phyloP scores from a whole-genome alignment of 495 filamentous ascomycete genomes.

The Darksidea phi region DNA sequence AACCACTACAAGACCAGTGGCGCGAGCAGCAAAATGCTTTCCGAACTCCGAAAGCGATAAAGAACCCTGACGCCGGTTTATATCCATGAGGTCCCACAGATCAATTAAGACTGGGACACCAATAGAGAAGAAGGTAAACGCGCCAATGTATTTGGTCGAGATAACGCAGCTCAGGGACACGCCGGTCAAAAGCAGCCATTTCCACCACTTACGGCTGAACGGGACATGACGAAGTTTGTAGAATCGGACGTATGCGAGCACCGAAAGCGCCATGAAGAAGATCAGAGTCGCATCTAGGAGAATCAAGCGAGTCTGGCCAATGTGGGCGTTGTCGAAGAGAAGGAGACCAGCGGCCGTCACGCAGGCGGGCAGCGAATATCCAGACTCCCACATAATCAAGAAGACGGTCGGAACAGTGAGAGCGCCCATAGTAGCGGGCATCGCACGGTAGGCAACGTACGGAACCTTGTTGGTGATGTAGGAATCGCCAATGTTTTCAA shows the following conservation, averaged over 20 bases:
- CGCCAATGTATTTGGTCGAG: constrained; percentile 95
- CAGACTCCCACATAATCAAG: constrained; percentile 99
- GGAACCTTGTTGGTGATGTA: constrained; percentile 97
- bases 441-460: constrained; percentile 89
- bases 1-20: constrained; percentile 77
- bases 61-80: constrained; percentile 75
- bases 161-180: constrained; percentile 95
- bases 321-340: constrained; percentile 96
- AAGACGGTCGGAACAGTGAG: constrained; percentile 93
- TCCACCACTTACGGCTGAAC: constrained; percentile 98
- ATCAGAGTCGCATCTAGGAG: constrained; percentile 93
- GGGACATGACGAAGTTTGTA: constrained; percentile 91
- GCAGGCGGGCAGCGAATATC: constrained; percentile 91
- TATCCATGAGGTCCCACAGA: constrained; percentile 89
- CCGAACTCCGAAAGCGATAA: constrained; percentile 74
- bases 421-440: constrained; percentile 89
- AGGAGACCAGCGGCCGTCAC: constrained; percentile 81
- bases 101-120: constrained; percentile 91
- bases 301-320: constrained; percentile 94
- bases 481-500: constrained; percentile 98
- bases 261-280: constrained; percentile 89
- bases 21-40: constrained; percentile 86
- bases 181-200: constrained; percentile 94
- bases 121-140: constrained; percentile 96
- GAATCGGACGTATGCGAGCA: constrained; percentile 93